phyloP scores from a whole-genome alignment of 2,329 filamentous ascomycete species.

The Parasarocladium wereldwijsianum region DNA sequence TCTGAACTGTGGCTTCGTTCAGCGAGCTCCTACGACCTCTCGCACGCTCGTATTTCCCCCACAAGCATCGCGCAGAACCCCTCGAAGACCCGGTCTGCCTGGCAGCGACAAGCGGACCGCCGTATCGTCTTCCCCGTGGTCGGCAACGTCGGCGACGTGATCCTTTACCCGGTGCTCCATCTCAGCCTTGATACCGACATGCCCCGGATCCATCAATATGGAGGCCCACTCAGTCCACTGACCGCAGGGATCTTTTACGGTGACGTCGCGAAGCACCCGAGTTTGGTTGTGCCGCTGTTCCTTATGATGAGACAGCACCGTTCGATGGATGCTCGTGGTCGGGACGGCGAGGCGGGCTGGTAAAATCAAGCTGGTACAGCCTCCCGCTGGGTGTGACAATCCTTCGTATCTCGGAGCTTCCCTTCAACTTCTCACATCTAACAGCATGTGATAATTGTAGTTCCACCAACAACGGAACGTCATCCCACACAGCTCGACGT shows the following conservation, averaged over 20 bases:
- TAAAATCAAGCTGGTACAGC: constrained; percentile 35
- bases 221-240: constrained; percentile 33
- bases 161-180: constrained; percentile 51
- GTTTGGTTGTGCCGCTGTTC: constrained; percentile 51
- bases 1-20: neutral
- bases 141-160: constrained; percentile 54
- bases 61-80: constrained; percentile 63
- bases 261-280: constrained; percentile 52
- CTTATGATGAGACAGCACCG: constrained; percentile 44
- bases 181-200: constrained; percentile 41
- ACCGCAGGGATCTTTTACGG: constrained; percentile 48
- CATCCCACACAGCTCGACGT: neutral
- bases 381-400: constrained; percentile 28
- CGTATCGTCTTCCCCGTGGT: constrained; percentile 51
- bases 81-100: constrained; percentile 55
- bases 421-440: constrained; percentile 10
- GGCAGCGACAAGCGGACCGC: constrained; percentile 40
- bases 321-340: constrained; percentile 35
- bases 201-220: constrained; percentile 38
- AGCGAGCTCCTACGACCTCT: neutral
- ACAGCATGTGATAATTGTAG: too few species aligned
- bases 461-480: too few species aligned
- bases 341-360: constrained; percentile 37
- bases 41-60: constrained; percentile 51
- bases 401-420: constrained; percentile 17